These are phyloP conservation scores for Parietaria judaica DNA, from an alignment of 306 rosid species.

Conservation along the genomic window DNA sequence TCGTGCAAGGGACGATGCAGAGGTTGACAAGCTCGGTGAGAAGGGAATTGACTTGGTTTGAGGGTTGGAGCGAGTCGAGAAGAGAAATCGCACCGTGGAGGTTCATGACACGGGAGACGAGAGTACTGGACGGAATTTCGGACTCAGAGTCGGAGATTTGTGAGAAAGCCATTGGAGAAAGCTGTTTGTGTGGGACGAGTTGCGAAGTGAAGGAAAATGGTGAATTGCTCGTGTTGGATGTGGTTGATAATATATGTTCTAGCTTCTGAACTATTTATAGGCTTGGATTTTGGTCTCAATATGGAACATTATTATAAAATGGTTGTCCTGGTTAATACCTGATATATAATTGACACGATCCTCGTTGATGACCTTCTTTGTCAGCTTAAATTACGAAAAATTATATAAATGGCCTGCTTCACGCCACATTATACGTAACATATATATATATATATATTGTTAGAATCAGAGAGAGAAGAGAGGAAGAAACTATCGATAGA, in stretches of 20 bases:
- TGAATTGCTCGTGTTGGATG: constrained; percentile 10
- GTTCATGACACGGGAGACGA: constrained; percentile 32
- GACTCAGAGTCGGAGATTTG: constrained; percentile 26
- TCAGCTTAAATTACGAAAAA: no score
- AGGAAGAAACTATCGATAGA: no score
- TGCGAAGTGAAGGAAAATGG: no score
- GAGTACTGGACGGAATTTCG: constrained; percentile 36
- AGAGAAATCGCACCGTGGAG: constrained; percentile 49
- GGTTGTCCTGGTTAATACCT: not conserved
- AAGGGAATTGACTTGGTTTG: constrained; percentile 59
- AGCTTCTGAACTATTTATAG: constrained; percentile 31
- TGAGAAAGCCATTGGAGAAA: constrained; percentile 41
- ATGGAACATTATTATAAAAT: not conserved
- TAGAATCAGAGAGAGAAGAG: no score
- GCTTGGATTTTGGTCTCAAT: not conserved
- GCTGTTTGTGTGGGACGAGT: no score
- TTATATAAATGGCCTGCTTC: constrained; percentile 14
- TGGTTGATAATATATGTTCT: not conserved
- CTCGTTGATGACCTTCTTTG: constrained; percentile 18
- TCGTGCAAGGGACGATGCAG: constrained; percentile 48
- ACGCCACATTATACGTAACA: not conserved
- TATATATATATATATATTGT: not conserved
- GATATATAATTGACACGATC: not conserved
- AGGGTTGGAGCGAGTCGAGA: constrained; percentile 54
- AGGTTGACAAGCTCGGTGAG: constrained; percentile 50